Evolutionary conservation across 129 eudicot genomes (phyloP), one percentile per base, ranked within the genome.

Genomic region (Flaveria bidentis): DNA sequence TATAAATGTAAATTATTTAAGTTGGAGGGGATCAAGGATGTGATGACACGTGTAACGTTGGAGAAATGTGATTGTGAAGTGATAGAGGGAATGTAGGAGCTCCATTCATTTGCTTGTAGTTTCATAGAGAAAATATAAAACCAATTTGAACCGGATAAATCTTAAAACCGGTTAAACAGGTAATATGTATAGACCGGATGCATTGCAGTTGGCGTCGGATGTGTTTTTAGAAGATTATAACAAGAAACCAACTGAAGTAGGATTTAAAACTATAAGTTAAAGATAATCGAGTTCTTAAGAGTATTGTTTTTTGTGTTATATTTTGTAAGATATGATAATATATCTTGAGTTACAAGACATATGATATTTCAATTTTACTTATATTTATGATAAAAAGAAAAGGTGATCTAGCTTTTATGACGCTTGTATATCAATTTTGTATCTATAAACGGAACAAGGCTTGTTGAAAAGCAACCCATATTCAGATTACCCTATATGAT

Each of bases 61-160:
- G 51, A n/a, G 56, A 61, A 61, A 61, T n/a, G 51, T 66, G n/a
- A 47, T 77, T 45, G 16, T 26, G 60, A 50, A 36, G 72, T 72
- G 77, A 13, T 9, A 28, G 80, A 79, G 79, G 58, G 69, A 71
- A 58, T 52, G 49, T 47, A 69, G 86, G 75, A 45, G 69, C 45
- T 73, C 69, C 60, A 62, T 56, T 25, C 83, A 73, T 64, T 26
- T 49, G 23, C 33, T 66, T 60, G 2, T 57, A 70, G 60, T 64
- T 46, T 64, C 0, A 49, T 17, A 2, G 25, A 9, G 6, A 11
- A 10, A 22, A 20, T 23, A 58, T 22, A 58, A 16, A 56, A 56
- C 15, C 3, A 47, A 47, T 12, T 15, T 17, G 20, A 5, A 52
- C 20, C 8, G 8, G 20, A 36, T 1, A 36, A 36, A 36, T 36